Base-by-base conservation (phyloP, 306 rosid species). In the Cucumis cinereus region DNA sequence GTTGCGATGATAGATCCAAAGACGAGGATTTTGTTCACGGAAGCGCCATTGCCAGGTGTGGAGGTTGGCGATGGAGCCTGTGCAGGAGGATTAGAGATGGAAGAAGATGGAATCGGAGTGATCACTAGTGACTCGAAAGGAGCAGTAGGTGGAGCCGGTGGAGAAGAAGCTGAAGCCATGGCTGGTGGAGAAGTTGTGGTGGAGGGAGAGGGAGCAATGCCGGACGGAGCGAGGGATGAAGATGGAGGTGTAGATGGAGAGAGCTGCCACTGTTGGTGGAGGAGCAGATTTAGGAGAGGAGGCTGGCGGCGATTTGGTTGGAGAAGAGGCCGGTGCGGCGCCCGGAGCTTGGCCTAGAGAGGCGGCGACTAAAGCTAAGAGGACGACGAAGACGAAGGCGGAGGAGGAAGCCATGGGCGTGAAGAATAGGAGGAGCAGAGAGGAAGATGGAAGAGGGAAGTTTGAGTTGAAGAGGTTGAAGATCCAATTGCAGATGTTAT, bases 331-430 rank as follows among this genome's bases (percentile, higher is more conserved):
- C 17, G 87, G 93, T 2, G 94, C 79, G n/a, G 74, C 49, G 0
- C 78, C 20, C 1, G 89, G 83, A 3, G 85, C 76, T 2, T 84
- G 85, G 28, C 78, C 90, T 8, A 83, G 19, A 54, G 87, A 62
- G 69, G 81, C 71, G 24, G 86, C 85, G 9, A 89, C 52, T 36
- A 90, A 35, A 7, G 87, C 63, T 55, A 85, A 0, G 15, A 83
- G 7, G 14, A 82, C 10, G 76, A 88, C 0, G 23, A 81, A 3
- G 23, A 79, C 61, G 55, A 87, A 67, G 0, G 86, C 43, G 1
- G 82, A 35, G 82, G 77, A 72, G 82, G 77, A 72, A 30, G 97
- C 92, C 98, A 94, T 92, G 20, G 33, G 7, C 0, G 47, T 33
- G 23, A 60, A 55, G 22, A 45, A 11, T 22, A 54, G 19, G 24